These are phyloP conservation scores for Rhodamnia argentea DNA, from an alignment of 345 rosid genomes.

Conservation along the genomic window DNA sequence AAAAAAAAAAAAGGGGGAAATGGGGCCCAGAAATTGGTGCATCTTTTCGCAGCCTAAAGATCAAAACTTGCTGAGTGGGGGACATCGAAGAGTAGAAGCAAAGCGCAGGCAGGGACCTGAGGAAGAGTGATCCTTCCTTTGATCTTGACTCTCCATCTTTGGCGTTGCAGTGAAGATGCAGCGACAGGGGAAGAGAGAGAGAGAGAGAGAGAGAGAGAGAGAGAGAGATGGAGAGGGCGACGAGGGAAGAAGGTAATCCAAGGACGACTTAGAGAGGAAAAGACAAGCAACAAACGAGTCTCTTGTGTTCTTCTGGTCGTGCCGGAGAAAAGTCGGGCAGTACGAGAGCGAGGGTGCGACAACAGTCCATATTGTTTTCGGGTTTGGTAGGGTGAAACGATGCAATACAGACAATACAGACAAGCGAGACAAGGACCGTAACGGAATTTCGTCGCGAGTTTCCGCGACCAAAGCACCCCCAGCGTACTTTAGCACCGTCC, in stretches of 20 bases:
- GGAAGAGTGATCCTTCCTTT: background rate
- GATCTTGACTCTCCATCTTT: background rate
- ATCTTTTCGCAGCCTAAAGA: background rate
- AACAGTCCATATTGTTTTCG: background rate
- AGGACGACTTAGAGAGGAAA: background rate
- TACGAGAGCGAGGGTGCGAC: background rate
- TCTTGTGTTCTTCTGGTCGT: background rate
- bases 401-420: no score
- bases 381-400: background rate
- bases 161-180: background rate
- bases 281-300: background rate
- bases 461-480: background rate
- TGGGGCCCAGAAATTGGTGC: background rate
- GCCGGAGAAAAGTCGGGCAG: background rate
- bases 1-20: background rate
- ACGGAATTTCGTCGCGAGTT: background rate
- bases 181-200: background rate
- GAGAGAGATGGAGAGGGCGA: background rate
- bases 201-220: background rate
- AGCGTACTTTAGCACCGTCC: background rate
- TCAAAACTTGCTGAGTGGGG: background rate
- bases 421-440: background rate
- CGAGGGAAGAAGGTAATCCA: no score
- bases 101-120: background rate
- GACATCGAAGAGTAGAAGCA: background rate